A percentile compares a stretch with the other conserved stretches of the same genome.
phyloP scores from a whole-genome alignment of 306 rosid species.

The Carpinus viminea region DNA sequence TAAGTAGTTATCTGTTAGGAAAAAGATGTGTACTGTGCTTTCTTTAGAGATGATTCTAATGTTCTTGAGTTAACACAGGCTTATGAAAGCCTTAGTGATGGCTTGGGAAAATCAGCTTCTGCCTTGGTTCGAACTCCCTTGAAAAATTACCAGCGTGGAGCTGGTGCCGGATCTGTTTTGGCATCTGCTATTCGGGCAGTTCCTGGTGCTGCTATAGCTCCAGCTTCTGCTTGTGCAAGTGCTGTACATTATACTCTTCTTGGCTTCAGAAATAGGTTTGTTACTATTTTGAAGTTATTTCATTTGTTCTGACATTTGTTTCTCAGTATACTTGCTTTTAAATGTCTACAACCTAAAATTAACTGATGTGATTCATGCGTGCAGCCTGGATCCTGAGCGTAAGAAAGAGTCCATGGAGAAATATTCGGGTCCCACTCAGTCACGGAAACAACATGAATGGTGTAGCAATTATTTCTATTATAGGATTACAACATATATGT shows the following conservation, averaged over 20 bases:
- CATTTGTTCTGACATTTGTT: slow-evolving; percentile 17
- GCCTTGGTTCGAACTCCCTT: slow-evolving; percentile 82
- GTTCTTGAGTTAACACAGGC: slow-evolving; percentile 62
- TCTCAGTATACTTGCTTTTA: not conserved
- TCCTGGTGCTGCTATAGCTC: slow-evolving; percentile 94
- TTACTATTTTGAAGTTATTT: slow-evolving; percentile 26
- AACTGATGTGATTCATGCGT: slow-evolving; percentile 19
- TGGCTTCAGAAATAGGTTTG: slow-evolving; percentile 93
- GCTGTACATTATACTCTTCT: slow-evolving; percentile 86
- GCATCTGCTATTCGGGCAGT: slow-evolving; percentile 87
- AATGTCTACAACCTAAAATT: slow-evolving; percentile 26
- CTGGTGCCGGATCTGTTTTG: slow-evolving; percentile 86
- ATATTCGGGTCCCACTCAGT: slow-evolving; percentile 75
- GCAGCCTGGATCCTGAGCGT: slow-evolving; percentile 95
- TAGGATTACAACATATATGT: not conserved
- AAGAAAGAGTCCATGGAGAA: slow-evolving; percentile 95
- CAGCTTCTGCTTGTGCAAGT: slow-evolving; percentile 97
- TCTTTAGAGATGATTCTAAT: slow-evolving; percentile 7
- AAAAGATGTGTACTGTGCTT: not conserved
- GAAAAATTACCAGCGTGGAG: slow-evolving; percentile 89
- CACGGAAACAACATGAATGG: slow-evolving; percentile 69
- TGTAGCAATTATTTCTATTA: slow-evolving; percentile 21
- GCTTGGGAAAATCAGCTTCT: slow-evolving; percentile 93
- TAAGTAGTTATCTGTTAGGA: slow-evolving; percentile 1
- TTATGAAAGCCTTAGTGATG: slow-evolving; percentile 84